Conservation (phyloP, 495 filamentous ascomycete species). For the Penicillium dipodomyicola region DNA sequence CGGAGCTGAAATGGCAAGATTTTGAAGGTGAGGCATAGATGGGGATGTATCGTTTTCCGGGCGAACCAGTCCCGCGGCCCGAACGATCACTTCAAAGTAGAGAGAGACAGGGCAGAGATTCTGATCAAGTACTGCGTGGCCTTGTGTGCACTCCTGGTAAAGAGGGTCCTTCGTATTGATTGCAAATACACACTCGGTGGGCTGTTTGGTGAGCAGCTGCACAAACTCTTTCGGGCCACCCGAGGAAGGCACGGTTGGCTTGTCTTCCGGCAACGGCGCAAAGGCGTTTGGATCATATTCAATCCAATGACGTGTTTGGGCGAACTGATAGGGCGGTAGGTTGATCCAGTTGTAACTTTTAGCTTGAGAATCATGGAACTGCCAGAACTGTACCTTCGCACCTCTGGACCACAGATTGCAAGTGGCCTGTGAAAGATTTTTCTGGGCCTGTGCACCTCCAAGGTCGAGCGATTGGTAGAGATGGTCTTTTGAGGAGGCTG, state of each 20-base stretch:
- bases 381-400: slow-evolving; percentile 33
- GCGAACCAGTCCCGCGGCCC: neutral
- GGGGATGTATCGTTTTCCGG: neutral
- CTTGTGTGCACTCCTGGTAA: slow-evolving; percentile 10
- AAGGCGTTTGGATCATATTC: slow-evolving; percentile 9
- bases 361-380: slow-evolving; percentile 23
- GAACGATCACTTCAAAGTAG: slow-evolving; percentile 38
- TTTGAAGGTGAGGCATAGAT: neutral
- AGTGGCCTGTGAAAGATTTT: slow-evolving; percentile 20
- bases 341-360: slow-evolving; percentile 11
- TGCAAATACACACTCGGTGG: neutral
- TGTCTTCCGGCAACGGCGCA: neutral
- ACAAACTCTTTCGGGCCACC: neutral
- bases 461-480: neutral
- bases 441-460: neutral
- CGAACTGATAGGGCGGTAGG: slow-evolving; percentile 41
- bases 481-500: slow-evolving; percentile 3
- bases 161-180: neutral
- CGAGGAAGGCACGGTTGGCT: neutral
- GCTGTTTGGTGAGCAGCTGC: neutral
- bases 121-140: slow-evolving; percentile 39
- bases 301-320: slow-evolving; percentile 36
- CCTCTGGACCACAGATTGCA: slow-evolving; percentile 29
- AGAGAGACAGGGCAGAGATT: slow-evolving; percentile 42
- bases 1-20: neutral